phyloP scores from a whole-genome alignment of 148 eudicot genomes.

The Mesembryanthemum crystallinum region DNA sequence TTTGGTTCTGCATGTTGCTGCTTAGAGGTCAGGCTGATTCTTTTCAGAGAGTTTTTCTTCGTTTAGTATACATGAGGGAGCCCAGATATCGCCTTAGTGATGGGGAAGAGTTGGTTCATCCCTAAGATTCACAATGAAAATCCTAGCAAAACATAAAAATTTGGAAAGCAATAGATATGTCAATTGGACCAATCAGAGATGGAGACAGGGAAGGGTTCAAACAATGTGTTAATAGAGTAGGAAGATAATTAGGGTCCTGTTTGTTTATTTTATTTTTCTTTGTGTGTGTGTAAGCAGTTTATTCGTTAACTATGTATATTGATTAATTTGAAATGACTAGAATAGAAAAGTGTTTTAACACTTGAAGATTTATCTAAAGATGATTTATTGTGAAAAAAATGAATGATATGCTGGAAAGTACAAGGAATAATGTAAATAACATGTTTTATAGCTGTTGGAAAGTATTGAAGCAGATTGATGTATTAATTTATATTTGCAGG shows the following conservation, averaged over 20 bases:
- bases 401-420: not conserved
- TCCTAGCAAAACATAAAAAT: not conserved
- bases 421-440: not conserved
- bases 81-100: not conserved
- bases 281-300: not conserved
- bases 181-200: not conserved
- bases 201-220: not conserved
- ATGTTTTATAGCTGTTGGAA: constrained; percentile 10
- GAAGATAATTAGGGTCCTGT: not conserved
- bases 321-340: not conserved
- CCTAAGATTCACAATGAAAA: not conserved
- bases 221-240: not conserved
- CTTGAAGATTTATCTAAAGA: not conserved
- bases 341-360: not conserved
- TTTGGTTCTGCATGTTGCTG: not conserved
- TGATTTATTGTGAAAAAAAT: not conserved
- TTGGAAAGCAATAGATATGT: not conserved
- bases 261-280: too few relatives aligned
- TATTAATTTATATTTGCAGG: constrained; percentile 43
- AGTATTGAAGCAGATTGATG: constrained; percentile 17
- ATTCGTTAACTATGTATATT: not conserved
- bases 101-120: not conserved
- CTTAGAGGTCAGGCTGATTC: not conserved
- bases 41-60: not conserved
- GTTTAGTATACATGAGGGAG: not conserved